These are phyloP conservation scores for Lactarius deliciosus DNA, from an alignment of 768 basidiomycete genomes.

Conservation along the genomic window DNA sequence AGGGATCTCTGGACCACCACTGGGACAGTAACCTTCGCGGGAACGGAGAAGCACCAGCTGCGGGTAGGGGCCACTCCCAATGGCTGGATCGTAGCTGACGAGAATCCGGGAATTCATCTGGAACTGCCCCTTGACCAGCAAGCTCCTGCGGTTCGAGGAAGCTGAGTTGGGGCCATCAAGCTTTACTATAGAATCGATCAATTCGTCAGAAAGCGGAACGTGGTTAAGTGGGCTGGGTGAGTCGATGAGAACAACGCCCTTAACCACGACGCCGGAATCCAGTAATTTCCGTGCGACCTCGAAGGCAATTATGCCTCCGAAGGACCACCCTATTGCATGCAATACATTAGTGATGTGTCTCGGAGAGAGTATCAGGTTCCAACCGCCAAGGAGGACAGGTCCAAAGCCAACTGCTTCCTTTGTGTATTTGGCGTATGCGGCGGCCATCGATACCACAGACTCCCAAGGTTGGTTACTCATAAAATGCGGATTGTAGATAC, in stretches of 20 bases:
- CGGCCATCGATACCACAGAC: constrained; percentile 52
- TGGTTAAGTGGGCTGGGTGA: constrained; percentile 57
- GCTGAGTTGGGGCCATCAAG: constrained; percentile 35
- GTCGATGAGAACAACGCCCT: constrained; percentile 66
- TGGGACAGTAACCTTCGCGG: constrained; percentile 43
- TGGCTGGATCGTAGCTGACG: constrained; percentile 43
- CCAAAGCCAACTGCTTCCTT: constrained; percentile 40
- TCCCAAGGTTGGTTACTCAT: constrained; percentile 47
- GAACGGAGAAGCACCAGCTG: constrained; percentile 56
- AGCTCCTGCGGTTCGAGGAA: constrained; percentile 34
- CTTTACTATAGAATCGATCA: constrained; percentile 51
- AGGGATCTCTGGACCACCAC: constrained; percentile 41
- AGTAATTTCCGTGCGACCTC: constrained; percentile 57
- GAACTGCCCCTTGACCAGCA: constrained; percentile 50
- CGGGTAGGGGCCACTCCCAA: constrained; percentile 32
- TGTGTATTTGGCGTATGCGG: constrained; percentile 44
- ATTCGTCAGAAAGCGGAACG: constrained; percentile 48
- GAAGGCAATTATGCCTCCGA: constrained; percentile 72
- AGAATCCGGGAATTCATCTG: constrained; percentile 49
- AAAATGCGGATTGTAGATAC: constrained; percentile 57
- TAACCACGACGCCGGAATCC: constrained; percentile 44
- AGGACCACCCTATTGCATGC: constrained; percentile 63
- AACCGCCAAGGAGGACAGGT: constrained; percentile 60
- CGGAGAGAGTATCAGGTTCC: constrained; percentile 23
- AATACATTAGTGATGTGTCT: constrained; percentile 1